A percentile compares a stretch with the other conserved stretches of the same genome.
These are phyloP conservation scores for Tulasnella sp. DNA, from an alignment of 768 basidiomycete species.

Conservation along the genomic window DNA sequence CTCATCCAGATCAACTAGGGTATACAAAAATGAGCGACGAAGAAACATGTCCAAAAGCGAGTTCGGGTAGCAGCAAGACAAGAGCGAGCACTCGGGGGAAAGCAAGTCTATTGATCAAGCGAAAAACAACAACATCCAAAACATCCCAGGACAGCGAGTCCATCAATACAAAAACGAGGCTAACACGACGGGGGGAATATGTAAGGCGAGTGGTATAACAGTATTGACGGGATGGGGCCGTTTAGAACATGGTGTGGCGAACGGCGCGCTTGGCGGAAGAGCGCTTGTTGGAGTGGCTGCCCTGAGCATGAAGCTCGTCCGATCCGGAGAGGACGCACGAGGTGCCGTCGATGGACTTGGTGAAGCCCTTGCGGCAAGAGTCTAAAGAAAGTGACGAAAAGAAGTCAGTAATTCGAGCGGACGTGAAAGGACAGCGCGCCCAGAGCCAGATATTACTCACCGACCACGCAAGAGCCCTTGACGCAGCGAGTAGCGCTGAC, in stretches of 20 bases:
- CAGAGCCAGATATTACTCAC: not conserved
- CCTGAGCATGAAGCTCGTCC: not conserved
- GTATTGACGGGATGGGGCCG: not conserved
- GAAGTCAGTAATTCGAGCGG: not conserved
- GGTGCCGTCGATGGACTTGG: not conserved
- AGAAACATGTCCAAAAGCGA: too few species aligned
- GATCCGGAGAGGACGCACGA: not conserved
- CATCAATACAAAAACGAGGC: not conserved
- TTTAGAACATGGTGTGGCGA: not conserved
- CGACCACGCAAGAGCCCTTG: constrained; percentile 42
- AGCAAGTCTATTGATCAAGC: too few species aligned
- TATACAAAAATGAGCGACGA: not conserved
- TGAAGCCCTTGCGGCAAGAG: constrained; percentile 1
- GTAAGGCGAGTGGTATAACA: not conserved
- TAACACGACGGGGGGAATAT: not conserved
- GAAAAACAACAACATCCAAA: not conserved
- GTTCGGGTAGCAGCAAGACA: too few species aligned
- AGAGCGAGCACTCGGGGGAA: too few species aligned
- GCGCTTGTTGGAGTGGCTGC: not conserved
- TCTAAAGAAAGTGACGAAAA: not conserved
- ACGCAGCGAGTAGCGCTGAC: constrained; percentile 48
- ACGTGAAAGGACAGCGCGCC: too few species aligned
- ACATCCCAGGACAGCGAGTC: not conserved
- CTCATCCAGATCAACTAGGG: too few species aligned
- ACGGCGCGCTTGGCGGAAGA: not conserved